phyloP scores from a whole-genome alignment of 2,329 filamentous ascomycete species.

The Beauveria rudraprayagi region DNA sequence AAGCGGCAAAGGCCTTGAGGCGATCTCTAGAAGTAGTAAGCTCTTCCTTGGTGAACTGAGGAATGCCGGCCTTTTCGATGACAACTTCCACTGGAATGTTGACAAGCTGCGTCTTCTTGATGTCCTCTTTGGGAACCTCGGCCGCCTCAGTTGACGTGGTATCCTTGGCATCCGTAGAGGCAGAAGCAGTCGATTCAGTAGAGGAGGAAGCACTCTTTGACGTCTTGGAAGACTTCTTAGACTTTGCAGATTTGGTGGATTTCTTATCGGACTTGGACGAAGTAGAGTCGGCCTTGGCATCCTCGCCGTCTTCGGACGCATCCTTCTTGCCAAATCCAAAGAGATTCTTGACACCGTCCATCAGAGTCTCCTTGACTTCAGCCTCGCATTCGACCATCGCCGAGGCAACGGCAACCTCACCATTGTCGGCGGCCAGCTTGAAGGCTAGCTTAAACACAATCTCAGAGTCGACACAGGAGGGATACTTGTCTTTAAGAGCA shows the following conservation, averaged over 20 bases:
- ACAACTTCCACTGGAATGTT: conserved; percentile 43
- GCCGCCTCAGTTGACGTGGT: conserved; percentile 33
- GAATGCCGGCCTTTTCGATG: conserved; percentile 42
- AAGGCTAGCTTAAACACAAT: conserved; percentile 75
- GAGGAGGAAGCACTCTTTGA: conserved; percentile 18
- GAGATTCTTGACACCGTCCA: conserved; percentile 91
- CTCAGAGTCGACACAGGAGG: conserved; percentile 63
- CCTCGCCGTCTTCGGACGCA: conserved; percentile 57
- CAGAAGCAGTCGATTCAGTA: conserved; percentile 25
- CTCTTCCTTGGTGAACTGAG: conserved; percentile 40
- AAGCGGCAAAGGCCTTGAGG: conserved; percentile 75
- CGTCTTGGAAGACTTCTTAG: not conserved
- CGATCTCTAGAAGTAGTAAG: conserved; percentile 54
- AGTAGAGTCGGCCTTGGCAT: conserved; percentile 20
- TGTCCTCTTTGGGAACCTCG: conserved; percentile 40
- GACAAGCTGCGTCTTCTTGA: conserved; percentile 53
- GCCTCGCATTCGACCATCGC: conserved; percentile 81
- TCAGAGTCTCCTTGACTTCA: conserved; percentile 70
- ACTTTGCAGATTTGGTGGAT: conserved; percentile 18
- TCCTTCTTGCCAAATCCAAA: conserved; percentile 92
- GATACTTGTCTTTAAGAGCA: conserved; percentile 66
- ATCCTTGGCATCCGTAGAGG: conserved; percentile 39
- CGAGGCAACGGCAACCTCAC: conserved; percentile 69
- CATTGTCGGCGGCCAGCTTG: conserved; percentile 62
- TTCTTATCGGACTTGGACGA: conserved; percentile 26